Conservation (phyloP, 2,329 filamentous ascomycete species). For the Dothiorella sarmentorum region DNA sequence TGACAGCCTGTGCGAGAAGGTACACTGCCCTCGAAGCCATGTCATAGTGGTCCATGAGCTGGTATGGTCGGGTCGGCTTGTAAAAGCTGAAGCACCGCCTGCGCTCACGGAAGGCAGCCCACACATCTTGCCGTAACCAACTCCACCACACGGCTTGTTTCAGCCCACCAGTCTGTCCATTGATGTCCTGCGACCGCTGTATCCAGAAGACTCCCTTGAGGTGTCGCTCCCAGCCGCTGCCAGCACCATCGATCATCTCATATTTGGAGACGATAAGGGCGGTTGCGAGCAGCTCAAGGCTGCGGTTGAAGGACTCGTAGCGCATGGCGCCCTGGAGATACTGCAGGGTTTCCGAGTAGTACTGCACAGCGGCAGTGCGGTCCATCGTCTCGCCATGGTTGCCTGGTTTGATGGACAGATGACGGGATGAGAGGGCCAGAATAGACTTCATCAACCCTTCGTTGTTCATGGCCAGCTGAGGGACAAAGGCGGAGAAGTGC, state of each 20-base stretch:
- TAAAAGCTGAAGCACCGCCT: conserved; percentile 58
- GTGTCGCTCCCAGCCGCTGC: conserved; percentile 59
- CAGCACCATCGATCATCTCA: conserved; percentile 62
- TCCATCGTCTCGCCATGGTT: conserved; percentile 25
- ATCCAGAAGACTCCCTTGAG: conserved; percentile 66
- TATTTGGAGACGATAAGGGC: conserved; percentile 60
- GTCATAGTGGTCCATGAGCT: conserved; percentile 51
- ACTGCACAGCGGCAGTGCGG: conserved; percentile 42
- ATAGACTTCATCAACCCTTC: conserved; percentile 57
- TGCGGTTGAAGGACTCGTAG: conserved; percentile 56
- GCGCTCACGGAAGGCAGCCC: conserved; percentile 60
- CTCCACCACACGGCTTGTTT: conserved; percentile 62
- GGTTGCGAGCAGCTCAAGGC: conserved; percentile 57
- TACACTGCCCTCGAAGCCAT: conserved; percentile 54
- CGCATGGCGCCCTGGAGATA: conserved; percentile 60
- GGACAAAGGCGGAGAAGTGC: conserved; percentile 34
- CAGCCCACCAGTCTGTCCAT: conserved; percentile 57
- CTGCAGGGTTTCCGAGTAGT: conserved; percentile 61
- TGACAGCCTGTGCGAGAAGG: conserved; percentile 55
- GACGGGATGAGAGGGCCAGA: conserved; percentile 54
- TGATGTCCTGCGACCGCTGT: conserved; percentile 58
- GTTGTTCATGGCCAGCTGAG: conserved; percentile 46
- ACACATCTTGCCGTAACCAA: conserved; percentile 64
- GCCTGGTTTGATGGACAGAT: conserved; percentile 43
- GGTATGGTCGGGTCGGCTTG: conserved; percentile 50